Percentiles rank a stretch among this genome's conserved stretches.
Evolutionary conservation across 2,329 filamentous ascomycete genomes (phyloP).

Genomic region (Claviceps spartinae): DNA sequence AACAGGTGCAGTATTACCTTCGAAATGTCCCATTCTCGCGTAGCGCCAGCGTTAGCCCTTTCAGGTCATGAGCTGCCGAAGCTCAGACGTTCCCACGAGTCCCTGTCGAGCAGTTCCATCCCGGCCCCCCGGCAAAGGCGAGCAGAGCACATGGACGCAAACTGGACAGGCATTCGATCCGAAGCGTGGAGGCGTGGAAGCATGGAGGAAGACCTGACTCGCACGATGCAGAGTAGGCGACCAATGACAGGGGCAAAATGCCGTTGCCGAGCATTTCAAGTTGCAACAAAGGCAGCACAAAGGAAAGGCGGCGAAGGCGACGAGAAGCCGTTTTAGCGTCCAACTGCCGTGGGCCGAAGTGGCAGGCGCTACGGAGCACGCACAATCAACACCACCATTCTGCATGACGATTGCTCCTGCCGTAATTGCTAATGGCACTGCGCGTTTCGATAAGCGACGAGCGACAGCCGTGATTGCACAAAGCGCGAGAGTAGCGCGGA

Average conservation of each 20-base stretch:
- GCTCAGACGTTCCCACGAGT: neutral
- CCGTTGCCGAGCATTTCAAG: neutral
- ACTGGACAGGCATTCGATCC: neutral
- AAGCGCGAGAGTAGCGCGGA: neutral
- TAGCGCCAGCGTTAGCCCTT: neutral
- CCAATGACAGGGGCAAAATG: neutral
- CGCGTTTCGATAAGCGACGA: neutral
- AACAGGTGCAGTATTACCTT: neutral
- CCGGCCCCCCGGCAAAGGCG: neutral
- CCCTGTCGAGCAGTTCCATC: neutral
- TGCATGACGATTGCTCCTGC: neutral
- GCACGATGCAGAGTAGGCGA: neutral
- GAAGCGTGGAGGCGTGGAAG: neutral
- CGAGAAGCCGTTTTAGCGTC: neutral
- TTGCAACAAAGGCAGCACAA: too few species aligned
- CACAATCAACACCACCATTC: neutral
- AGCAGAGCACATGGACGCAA: neutral
- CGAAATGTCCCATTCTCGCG: neutral
- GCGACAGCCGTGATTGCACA: neutral
- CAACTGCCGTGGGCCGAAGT: neutral
- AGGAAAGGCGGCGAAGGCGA: neutral
- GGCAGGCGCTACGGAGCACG: neutral
- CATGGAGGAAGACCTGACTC: neutral
- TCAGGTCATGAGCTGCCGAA: neutral
- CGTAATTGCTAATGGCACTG: neutral